These are phyloP conservation scores for Nicotiana tomentosiformis DNA, from an alignment of 257 asterid species.

Conservation along the genomic window DNA sequence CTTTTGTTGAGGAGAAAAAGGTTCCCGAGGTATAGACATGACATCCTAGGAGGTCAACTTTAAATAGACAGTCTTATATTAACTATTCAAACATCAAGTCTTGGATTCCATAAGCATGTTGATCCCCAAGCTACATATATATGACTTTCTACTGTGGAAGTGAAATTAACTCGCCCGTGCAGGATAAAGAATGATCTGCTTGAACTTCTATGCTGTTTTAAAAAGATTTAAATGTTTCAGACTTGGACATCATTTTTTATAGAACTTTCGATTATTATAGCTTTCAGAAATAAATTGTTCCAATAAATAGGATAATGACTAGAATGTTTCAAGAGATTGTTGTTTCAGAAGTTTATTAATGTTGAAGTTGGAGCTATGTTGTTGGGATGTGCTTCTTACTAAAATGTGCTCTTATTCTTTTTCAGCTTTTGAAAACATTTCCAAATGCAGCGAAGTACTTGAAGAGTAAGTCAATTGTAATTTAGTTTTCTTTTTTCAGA, in stretches of 20 bases:
- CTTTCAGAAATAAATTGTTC: not conserved
- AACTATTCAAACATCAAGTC: not conserved
- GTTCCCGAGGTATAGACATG: conserved; percentile 54
- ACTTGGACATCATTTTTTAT: not conserved
- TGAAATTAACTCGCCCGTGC: not conserved
- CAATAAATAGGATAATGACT: not conserved
- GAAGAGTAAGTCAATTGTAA: conserved; percentile 50
- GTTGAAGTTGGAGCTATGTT: not conserved
- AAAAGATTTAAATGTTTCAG: not conserved
- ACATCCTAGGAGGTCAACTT: not conserved
- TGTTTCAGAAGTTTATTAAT: not conserved
- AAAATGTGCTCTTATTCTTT: conserved; percentile 19
- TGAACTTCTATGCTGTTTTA: not conserved
- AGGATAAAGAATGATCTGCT: not conserved
- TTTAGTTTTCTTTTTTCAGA: not conserved
- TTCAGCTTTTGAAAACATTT: conserved; percentile 80
- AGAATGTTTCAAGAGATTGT: not conserved
- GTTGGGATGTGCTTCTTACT: conserved; percentile 11
- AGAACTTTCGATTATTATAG: not conserved
- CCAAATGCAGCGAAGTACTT: conserved; percentile 61
- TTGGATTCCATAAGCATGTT: not conserved
- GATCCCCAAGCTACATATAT: not conserved
- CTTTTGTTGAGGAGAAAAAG: conserved; percentile 90
- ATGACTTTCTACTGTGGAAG: not conserved
- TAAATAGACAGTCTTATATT: not conserved